Percentiles rank a stretch among this genome's conserved stretches.
These are phyloP conservation scores for Excoecaria agallocha DNA, from an alignment of 345 rosid species.

Conservation along the genomic window DNA sequence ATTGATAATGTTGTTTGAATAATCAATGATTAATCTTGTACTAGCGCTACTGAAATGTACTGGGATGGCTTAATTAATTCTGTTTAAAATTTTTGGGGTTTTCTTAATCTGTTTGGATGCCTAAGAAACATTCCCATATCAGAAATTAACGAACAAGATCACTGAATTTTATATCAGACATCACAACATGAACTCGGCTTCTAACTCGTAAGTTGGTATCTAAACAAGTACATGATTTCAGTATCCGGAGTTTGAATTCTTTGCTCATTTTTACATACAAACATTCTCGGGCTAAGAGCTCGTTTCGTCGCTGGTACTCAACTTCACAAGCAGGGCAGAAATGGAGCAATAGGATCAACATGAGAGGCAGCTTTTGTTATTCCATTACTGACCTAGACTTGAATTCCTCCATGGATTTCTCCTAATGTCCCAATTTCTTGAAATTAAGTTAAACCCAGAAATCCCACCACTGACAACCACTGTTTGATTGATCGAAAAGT, in stretches of 20 bases:
- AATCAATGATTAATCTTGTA: neutral
- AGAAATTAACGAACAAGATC: neutral
- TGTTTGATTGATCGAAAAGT: constrained; percentile 52
- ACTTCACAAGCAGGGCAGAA: neutral
- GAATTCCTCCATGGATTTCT: neutral
- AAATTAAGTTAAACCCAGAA: constrained; percentile 40
- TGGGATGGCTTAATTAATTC: too few relatives aligned
- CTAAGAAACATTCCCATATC: neutral
- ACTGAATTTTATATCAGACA: neutral
- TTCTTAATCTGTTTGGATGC: neutral
- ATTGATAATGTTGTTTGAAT: neutral
- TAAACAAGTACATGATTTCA: neutral
- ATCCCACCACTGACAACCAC: constrained; percentile 68
- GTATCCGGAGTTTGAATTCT: neutral
- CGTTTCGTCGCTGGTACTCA: neutral
- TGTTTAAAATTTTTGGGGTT: neutral
- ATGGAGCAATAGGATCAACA: neutral
- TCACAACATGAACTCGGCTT: neutral
- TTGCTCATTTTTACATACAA: neutral
- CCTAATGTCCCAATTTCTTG: too few relatives aligned
- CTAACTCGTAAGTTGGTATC: neutral
- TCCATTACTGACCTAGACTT: neutral
- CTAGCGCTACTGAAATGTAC: too few relatives aligned
- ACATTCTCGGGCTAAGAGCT: neutral
- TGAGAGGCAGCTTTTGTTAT: neutral